A percentile compares a stretch with the other conserved stretches of the same genome.
phyloP scores from a whole-genome alignment of 345 rosid species.

The Citrus australasica region DNA sequence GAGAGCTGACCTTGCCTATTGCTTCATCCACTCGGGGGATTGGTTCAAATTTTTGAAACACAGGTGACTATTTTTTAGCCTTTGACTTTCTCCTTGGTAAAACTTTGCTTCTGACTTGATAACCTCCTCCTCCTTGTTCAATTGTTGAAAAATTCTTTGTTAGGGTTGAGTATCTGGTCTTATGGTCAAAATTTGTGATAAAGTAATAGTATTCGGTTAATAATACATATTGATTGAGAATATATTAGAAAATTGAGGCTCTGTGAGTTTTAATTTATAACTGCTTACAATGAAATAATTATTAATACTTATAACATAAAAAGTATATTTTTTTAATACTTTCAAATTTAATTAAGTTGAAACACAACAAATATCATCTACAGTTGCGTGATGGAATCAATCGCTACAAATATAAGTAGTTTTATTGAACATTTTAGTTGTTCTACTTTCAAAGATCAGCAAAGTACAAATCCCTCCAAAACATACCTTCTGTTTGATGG shows the following conservation, averaged over 20 bases:
- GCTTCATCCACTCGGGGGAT: slow-evolving; percentile 15
- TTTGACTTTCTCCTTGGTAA: slow-evolving; percentile 1
- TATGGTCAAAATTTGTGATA: background rate
- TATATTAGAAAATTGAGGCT: too few relatives aligned
- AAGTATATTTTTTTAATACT: too few relatives aligned
- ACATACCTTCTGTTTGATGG: too few relatives aligned
- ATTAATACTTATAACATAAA: too few relatives aligned
- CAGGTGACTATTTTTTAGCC: background rate
- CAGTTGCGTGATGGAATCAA: too few relatives aligned
- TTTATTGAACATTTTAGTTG: background rate
- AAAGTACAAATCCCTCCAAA: too few relatives aligned
- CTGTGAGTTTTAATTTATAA: too few relatives aligned
- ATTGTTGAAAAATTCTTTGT: background rate
- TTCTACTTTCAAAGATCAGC: background rate
- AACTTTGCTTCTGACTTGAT: slow-evolving; percentile 15
- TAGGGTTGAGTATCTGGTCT: background rate
- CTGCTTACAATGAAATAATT: too few relatives aligned
- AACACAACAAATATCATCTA: too few relatives aligned
- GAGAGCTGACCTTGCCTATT: background rate
- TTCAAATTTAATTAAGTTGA: too few relatives aligned
- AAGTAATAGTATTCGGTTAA: too few relatives aligned
- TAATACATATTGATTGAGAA: background rate
- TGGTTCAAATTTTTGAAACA: background rate
- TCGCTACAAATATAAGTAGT: too few relatives aligned
- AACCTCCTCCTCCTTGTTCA: background rate